Conservation (phyloP, 2,329 filamentous ascomycete genomes). For the Coleophoma eucalyptorum region DNA sequence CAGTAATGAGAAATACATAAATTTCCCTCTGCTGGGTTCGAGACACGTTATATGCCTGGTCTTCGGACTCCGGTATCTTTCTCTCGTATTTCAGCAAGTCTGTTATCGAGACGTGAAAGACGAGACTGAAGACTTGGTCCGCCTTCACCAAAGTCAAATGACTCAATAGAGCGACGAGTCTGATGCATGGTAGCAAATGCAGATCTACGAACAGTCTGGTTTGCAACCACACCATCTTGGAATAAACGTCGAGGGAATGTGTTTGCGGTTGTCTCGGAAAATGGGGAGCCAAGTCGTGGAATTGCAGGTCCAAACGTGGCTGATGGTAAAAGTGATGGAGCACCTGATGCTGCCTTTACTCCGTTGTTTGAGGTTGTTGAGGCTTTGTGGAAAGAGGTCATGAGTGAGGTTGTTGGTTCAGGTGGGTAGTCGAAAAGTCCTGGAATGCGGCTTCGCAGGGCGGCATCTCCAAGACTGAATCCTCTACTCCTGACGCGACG, state of each 20-base stretch:
- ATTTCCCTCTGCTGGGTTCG: no score
- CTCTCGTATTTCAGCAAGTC: slow-evolving; percentile 22
- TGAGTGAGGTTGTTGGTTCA: slow-evolving; percentile 3
- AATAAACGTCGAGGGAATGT: slow-evolving; percentile 58
- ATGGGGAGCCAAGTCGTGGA: slow-evolving; percentile 56
- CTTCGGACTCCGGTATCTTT: slow-evolving; percentile 11
- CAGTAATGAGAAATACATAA: no score
- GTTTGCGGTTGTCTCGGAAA: slow-evolving; percentile 44
- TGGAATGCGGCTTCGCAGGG: slow-evolving; percentile 12
- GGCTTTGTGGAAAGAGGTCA: background rate
- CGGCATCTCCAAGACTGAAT: slow-evolving; percentile 27
- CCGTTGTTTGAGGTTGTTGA: background rate
- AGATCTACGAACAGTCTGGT: slow-evolving; percentile 33
- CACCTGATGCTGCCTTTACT: slow-evolving; percentile 2
- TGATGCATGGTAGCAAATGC: slow-evolving; percentile 57
- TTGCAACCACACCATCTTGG: slow-evolving; percentile 25
- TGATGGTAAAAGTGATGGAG: slow-evolving; percentile 27
- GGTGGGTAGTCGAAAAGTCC: slow-evolving; percentile 14
- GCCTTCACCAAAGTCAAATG: slow-evolving; percentile 23
- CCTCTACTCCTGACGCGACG: slow-evolving; percentile 26
- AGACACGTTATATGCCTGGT: background rate
- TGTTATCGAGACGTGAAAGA: slow-evolving; percentile 20
- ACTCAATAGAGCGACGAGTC: slow-evolving; percentile 27
- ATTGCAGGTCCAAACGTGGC: slow-evolving; percentile 25
- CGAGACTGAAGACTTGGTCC: slow-evolving; percentile 19